Evolutionary conservation across 345 rosid species (phyloP), one percentile per base, ranked within the genome.

Genomic region (Angophora floribunda): DNA sequence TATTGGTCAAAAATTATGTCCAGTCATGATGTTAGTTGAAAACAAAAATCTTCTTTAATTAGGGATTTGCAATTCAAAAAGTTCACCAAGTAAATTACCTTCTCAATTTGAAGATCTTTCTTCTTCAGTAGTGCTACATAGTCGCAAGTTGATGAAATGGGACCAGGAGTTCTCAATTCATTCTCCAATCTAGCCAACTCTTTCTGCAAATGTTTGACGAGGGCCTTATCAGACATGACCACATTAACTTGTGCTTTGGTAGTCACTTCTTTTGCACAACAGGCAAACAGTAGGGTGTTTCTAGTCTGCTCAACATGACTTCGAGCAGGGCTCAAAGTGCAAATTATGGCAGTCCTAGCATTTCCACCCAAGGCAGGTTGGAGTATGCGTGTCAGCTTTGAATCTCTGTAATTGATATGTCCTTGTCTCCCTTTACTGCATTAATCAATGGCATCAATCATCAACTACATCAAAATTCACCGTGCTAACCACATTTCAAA

Each of bases 221-320:
- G 91, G 50, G 98, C 98, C 95, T 97, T 98, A 91, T 98, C 99
- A 88, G 99, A 98, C 99, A 98, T 96, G 90, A 98, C 99, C 61
- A 98, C 97, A 90, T 98, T 98, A 89, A 98, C 97, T 90, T 98
- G 99, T 88, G 99, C 99, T 90, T 96, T 98, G 22, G 99, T 98
- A 84, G 96, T 95, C 82, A 98, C 98, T 94, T 98, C 99, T 90
- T 97, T 98, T 52, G 99, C 99, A 91, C 98, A 96, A 86, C 99
- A 95, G 86, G 99, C 99, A 93, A 98, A 98, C 92, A 98, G 88
- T 86, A 98, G 97, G 22, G 99, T 98, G 91, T 97, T 98, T 93
- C 99, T 94, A 41, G 99, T 95, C 93, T 97, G 99, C 93, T 97
- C 99, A 86, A 96, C 99, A 90, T 97, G 99, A 91, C 98, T 93